phyloP scores from a whole-genome alignment of 2,329 filamentous ascomycete genomes.

The Sarocladiaceae sp. region DNA sequence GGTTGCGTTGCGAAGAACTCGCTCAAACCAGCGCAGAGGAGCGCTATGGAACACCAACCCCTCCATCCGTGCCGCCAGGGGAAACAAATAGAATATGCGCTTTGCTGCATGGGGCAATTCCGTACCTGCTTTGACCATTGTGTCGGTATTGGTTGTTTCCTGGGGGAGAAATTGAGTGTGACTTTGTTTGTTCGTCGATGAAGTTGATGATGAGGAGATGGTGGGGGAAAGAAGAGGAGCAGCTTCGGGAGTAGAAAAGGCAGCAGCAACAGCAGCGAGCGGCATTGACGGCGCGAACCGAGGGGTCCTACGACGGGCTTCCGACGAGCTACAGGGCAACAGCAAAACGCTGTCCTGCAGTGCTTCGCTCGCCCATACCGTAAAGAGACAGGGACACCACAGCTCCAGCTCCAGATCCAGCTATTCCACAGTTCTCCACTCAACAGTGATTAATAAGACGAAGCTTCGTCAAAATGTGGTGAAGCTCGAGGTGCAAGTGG shows the following conservation, averaged over 20 bases:
- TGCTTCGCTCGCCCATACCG: constrained; percentile 1
- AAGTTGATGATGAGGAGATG: constrained; percentile 10
- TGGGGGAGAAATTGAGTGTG: no score
- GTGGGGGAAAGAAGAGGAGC: constrained; percentile 1
- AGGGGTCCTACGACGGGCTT: constrained; percentile 3
- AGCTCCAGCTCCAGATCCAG: neutral
- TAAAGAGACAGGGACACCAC: neutral
- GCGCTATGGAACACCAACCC: constrained; percentile 17
- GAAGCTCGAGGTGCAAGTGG: neutral
- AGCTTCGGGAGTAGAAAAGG: constrained; percentile 1
- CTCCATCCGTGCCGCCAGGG: constrained; percentile 15
- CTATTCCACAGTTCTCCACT: neutral
- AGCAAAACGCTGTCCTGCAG: neutral
- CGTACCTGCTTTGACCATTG: constrained; percentile 98
- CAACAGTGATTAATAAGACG: constrained; percentile 7
- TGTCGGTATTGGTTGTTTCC: constrained; percentile 46
- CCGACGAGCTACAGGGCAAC: neutral
- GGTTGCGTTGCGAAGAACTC: constrained; percentile 36
- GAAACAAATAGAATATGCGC: constrained; percentile 22
- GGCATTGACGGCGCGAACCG: neutral
- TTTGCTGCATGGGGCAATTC: constrained; percentile 23
- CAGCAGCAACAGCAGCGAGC: neutral
- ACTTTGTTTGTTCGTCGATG: constrained; percentile 13
- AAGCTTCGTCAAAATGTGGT: neutral
- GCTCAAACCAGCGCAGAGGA: constrained; percentile 54